Evolutionary conservation across 2,329 filamentous ascomycete genomes (phyloP).

Genomic region (Fusarium staphyleae): DNA sequence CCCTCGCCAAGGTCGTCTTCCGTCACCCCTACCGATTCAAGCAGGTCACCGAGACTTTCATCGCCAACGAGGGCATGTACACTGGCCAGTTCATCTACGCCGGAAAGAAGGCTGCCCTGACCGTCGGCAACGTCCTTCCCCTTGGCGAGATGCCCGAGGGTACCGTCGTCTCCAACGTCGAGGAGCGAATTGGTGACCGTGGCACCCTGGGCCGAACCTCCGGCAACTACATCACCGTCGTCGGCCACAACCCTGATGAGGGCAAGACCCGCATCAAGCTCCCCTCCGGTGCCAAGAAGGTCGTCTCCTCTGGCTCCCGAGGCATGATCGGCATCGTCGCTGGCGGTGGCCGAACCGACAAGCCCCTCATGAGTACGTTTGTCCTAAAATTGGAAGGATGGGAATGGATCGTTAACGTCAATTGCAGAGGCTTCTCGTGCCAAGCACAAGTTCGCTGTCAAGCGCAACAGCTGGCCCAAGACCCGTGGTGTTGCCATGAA

Average conservation of each 20-base stretch:
- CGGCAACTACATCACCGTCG: conserved; percentile 98
- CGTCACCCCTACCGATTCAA: conserved; percentile 98
- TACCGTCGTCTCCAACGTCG: conserved; percentile 99
- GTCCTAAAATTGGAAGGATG: not conserved
- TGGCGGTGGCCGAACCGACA: conserved; percentile 99
- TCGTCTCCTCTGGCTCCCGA: conserved; percentile 88
- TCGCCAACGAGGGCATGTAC: conserved; percentile 99
- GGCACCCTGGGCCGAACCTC: conserved; percentile 95
- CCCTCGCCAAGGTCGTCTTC: conserved; percentile 96
- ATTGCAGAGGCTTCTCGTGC: conserved; percentile 91
- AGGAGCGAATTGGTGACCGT: conserved; percentile 98
- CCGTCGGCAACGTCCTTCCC: conserved; percentile 96
- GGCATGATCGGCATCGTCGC: conserved; percentile 99
- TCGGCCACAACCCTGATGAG: conserved; percentile 98
- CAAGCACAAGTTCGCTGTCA: conserved; percentile 99
- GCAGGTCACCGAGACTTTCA: conserved; percentile 98
- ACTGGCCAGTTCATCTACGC: conserved; percentile 99
- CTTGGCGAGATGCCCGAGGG: conserved; percentile 95
- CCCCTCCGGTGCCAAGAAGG: conserved; percentile 98
- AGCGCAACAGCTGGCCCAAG: conserved; percentile 99
- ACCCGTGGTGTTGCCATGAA: conserved; percentile 99
- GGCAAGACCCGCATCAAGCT: conserved; percentile 99
- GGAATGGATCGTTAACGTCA: conserved; percentile 50
- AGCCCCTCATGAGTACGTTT: conserved; percentile 89
- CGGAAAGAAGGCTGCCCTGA: conserved; percentile 97